Evolutionary conservation across 345 rosid species (phyloP).

Genomic region (Salix brachista): DNA sequence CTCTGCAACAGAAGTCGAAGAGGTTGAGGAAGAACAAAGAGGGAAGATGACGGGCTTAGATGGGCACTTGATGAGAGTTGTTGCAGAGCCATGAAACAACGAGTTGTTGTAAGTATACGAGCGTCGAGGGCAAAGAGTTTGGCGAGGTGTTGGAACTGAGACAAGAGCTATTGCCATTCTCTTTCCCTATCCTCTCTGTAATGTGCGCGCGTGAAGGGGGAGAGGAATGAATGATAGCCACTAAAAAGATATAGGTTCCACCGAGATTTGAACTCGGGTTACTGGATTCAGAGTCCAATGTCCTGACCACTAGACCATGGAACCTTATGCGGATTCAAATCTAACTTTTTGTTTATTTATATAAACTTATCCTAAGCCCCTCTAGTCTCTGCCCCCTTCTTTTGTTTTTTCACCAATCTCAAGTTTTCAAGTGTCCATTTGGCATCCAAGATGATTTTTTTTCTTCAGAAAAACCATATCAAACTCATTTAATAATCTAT

Average conservation of each 20-base stretch:
- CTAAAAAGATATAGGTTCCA: conserved; percentile 2
- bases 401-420: too few relatives aligned
- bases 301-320: conserved; percentile 32
- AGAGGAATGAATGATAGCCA: conserved; percentile 7
- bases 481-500: too few relatives aligned
- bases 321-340: neutral
- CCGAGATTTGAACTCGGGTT: conserved; percentile 30
- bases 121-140: conserved; percentile 20
- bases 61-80: conserved; percentile 20
- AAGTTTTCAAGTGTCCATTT: too few relatives aligned
- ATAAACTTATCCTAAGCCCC: rapidly evolving
- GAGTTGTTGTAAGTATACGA: conserved; percentile 10
- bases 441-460: too few relatives aligned
- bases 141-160: conserved; percentile 34
- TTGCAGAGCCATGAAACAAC: conserved; percentile 14
- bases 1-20: conserved; percentile 35
- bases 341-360: too few relatives aligned
- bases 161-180: conserved; percentile 43
- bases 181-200: neutral
- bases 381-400: too few relatives aligned
- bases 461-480: too few relatives aligned
- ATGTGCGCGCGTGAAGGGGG: neutral
- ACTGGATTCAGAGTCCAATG: conserved; percentile 29
- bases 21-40: conserved; percentile 34
- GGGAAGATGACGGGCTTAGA: conserved; percentile 29